These are phyloP conservation scores for Candolleomyces aberdarensis DNA, from an alignment of 768 basidiomycete genomes.

Conservation along the genomic window DNA sequence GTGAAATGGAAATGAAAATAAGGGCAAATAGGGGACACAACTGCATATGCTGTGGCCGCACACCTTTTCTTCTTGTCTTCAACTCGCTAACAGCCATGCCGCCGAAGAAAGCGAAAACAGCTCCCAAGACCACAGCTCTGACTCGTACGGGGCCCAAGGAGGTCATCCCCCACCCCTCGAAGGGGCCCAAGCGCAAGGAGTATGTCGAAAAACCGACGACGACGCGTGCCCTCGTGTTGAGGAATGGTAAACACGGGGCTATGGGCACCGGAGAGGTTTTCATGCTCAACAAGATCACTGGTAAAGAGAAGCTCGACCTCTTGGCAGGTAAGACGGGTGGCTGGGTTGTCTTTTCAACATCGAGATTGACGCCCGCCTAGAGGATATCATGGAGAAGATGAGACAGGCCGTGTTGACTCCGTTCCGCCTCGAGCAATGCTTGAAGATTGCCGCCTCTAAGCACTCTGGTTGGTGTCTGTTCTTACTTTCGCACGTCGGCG, in stretches of 20 bases:
- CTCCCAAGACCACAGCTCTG: slow-evolving; percentile 8
- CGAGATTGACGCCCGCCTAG: slow-evolving; percentile 31
- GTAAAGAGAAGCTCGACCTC: slow-evolving; percentile 78
- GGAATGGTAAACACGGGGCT: slow-evolving; percentile 73
- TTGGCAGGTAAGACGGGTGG: slow-evolving; percentile 54
- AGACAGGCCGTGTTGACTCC: slow-evolving; percentile 60
- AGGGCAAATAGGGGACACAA: slow-evolving; percentile 2
- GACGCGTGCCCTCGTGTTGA: slow-evolving; percentile 66
- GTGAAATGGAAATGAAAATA: not conserved
- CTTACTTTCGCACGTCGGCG: not conserved
- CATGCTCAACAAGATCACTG: slow-evolving; percentile 56
- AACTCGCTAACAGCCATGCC: slow-evolving; percentile 17
- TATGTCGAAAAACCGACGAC: slow-evolving; percentile 60
- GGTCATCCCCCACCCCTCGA: slow-evolving; percentile 11
- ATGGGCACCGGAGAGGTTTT: slow-evolving; percentile 68
- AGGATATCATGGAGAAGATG: slow-evolving; percentile 62
- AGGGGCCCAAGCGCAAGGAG: slow-evolving; percentile 8
- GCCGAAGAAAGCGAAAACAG: slow-evolving; percentile 14
- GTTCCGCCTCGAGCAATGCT: slow-evolving; percentile 58
- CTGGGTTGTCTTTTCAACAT: slow-evolving; percentile 2
- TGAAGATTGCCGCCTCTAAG: slow-evolving; percentile 73
- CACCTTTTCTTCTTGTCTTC: not conserved
- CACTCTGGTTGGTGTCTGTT: slow-evolving; percentile 49
- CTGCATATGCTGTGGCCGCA: not conserved
- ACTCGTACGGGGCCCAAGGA: slow-evolving; percentile 13